Evolutionary conservation across 2,329 filamentous ascomycete species (phyloP), one percentile per base, ranked within the genome.

Genomic region (Pseudovirgaria hyperparasitica): DNA sequence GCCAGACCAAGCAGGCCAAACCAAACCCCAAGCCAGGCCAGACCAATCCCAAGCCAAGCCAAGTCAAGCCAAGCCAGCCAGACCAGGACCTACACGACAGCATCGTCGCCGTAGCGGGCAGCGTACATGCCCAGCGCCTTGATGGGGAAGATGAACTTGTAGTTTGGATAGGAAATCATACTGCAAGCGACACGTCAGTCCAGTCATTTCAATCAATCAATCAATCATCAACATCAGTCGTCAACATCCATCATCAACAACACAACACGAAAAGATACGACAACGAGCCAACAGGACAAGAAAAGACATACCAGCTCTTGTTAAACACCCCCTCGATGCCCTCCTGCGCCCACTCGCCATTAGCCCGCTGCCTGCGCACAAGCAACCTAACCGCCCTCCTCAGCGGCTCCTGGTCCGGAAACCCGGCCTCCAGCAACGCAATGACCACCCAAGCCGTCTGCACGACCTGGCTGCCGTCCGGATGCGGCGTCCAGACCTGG

Each of bases 131-230:
- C 90, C 37, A 98, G 54, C 2, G 90, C 90, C 59, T 92, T 92
- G 50, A 96, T 80, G 1, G 87, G 76, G 56, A 94, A 98, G 32
- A 79, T 81, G 52, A 93, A 90, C 62, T 96, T 98, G 65, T 98
- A 98, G 63, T 98, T 98, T 22, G 87, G 87, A 48, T 98, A 98
- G 1, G 84, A 90, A 39, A 98, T 98, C 84, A 94, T 96, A 65
- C 74, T 76, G 43, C 33, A 32, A 9, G 11, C 17, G 4, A 31
- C 28, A 22, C 20, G 33, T 28, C 16, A 22, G n/a, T n/a, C n/a
- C n/a, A n/a, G n/a, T n/a, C n/a, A n/a, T n/a, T n/a, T n/a, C n/a
- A n/a, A 40, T 19, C 24, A 26, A 8, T 7, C 13, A 26, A 26
- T 26, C 16, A 11, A 14, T 13, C 16, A 8, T 16, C 8, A 26